Evolutionary conservation across 1,284 basidiomycete genomes (phyloP), one percentile per base, ranked within the genome.

Genomic region (Sanghuangporus weigelae): DNA sequence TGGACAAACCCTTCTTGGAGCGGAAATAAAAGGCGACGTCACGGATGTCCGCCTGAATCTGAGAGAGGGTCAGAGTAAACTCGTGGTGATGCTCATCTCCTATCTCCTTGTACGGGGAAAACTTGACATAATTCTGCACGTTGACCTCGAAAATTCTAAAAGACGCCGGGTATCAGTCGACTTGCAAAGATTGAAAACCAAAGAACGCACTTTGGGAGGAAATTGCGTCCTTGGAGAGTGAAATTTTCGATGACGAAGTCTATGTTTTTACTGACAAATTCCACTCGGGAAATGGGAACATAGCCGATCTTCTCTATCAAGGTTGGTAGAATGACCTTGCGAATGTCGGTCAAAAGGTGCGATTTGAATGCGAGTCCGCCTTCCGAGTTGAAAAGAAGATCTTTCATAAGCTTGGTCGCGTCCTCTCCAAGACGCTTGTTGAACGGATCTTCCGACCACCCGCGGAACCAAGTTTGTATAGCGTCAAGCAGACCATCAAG

Each of bases 11-110:
- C 0, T 78, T 80, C 80, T 92, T 92, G 79, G 84, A 90, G 67
- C 78, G 81, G 75, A 92, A 93, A 73, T 90, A 94, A 74, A 97
- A 96, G 12, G 90, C 87, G 21, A 97, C 92, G 70, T 97, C 95
- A 46, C 90, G 84, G 82, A 97, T 89, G 71, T 96, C 95, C n/a
- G 91, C 89, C 75, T 98, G 96, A 71, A 98, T 92, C 75, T 98
- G 95, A 35, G 80, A 79, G 44, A 95, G 79, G 6, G 83, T 85
- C 63, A 96, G 72, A 16, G 81, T 85, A 70, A 95, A 84, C 68
- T 86, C 83, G 73, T 94, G 91, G 67, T 81, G 81, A 58, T 80
- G 76, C 65, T 84, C 79, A 70, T 93, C 89, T 16, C 73, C 69
- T 68, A 87, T 84, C 6, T 70, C 69, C 82, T 78, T 73, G 78